Conservation (phyloP, 2,329 filamentous ascomycete genomes). For the Claviceps digitariae region DNA sequence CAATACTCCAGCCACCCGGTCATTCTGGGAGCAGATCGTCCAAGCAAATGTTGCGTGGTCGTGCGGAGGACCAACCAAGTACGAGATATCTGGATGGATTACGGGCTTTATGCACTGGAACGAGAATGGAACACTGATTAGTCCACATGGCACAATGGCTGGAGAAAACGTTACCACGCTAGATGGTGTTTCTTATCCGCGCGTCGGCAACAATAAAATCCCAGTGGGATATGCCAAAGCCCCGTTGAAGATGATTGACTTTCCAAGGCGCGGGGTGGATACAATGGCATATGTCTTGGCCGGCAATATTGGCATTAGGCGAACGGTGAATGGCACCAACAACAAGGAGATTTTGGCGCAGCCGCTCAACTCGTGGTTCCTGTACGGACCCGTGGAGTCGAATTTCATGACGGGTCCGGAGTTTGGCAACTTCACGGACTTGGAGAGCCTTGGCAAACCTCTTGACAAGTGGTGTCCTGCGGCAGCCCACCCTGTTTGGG, state of each 20-base stretch:
- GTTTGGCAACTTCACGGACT: conserved; percentile 12
- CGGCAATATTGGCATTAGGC: conserved; percentile 23
- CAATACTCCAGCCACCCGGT: conserved; percentile 15
- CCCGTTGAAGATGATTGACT: conserved; percentile 24
- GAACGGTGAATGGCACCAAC: conserved; percentile 8
- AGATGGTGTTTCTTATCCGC: conserved; percentile 18
- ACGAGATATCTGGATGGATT: conserved; percentile 32
- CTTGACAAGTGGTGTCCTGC: conserved; percentile 5
- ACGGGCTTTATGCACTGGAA: conserved; percentile 34
- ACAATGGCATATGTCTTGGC: conserved; percentile 22
- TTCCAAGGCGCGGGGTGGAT: conserved; percentile 5
- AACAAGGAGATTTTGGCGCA: conserved; percentile 13
- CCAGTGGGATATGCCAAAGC: conserved; percentile 26
- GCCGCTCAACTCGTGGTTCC: conserved; percentile 27
- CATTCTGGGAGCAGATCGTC: conserved; percentile 32
- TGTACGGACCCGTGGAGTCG: conserved; percentile 23
- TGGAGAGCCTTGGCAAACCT: conserved; percentile 7
- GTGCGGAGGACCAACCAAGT: conserved; percentile 20
- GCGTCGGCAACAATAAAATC: conserved; percentile 14
- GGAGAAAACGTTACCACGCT: conserved; percentile 10
- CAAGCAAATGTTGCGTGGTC: conserved; percentile 18
- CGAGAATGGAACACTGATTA: conserved; percentile 17
- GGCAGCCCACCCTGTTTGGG: neutral
- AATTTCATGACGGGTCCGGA: conserved; percentile 9
- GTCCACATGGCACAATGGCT: conserved; percentile 7